Percentiles rank a stretch among this genome's conserved stretches.
These are phyloP conservation scores for Aureobasidium subglaciale DNA, from an alignment of 2,329 filamentous ascomycete genomes.

Conservation along the genomic window DNA sequence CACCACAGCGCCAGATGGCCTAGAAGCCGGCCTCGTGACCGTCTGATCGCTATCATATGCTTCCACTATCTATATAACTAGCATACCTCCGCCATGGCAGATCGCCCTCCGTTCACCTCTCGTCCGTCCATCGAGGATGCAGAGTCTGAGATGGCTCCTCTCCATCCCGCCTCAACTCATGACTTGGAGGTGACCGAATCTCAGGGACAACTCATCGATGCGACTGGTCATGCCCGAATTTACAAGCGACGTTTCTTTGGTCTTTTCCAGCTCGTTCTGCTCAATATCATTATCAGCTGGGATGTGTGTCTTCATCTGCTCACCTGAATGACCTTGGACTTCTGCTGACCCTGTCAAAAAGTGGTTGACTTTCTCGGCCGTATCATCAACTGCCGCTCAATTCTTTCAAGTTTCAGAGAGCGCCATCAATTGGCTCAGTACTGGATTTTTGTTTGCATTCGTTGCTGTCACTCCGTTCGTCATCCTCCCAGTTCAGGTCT, in stretches of 20 bases:
- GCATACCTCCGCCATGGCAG: background rate
- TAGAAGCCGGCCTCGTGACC: conserved; percentile 1
- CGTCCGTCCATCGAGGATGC: background rate
- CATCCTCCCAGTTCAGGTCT: background rate
- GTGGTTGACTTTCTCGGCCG: conserved; percentile 90
- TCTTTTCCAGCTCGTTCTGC: conserved; percentile 69
- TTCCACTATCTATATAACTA: background rate
- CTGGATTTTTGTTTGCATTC: conserved; percentile 79
- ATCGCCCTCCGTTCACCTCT: background rate
- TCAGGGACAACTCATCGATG: too few species aligned
- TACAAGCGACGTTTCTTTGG: conserved; percentile 91
- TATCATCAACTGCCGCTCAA: conserved; percentile 63
- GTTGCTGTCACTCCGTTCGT: conserved; percentile 57
- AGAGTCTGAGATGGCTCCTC: conserved; percentile 1
- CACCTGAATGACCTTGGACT: background rate
- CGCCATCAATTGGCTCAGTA: conserved; percentile 88
- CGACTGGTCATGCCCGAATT: conserved; percentile 37
- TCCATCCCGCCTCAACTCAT: background rate
- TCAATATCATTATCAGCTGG: conserved; percentile 94
- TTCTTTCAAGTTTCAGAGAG: conserved; percentile 72
- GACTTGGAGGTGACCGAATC: background rate
- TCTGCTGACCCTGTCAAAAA: conserved; percentile 28
- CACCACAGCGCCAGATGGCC: background rate
- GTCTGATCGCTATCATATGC: background rate
- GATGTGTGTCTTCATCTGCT: conserved; percentile 56